These are phyloP conservation scores for Xerocomellus intermedius DNA, from an alignment of 768 basidiomycete species.

Conservation along the genomic window DNA sequence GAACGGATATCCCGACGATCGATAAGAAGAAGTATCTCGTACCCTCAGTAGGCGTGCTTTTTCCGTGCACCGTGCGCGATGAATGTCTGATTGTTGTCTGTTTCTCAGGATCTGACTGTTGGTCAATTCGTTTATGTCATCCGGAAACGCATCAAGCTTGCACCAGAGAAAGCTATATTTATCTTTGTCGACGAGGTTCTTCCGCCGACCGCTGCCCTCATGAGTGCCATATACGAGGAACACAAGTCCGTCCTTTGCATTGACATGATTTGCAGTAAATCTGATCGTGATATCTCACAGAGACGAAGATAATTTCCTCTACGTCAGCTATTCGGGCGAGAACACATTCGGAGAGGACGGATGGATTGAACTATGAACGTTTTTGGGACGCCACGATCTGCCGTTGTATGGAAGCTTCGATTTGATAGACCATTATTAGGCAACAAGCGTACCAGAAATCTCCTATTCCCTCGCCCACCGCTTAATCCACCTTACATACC, in stretches of 20 bases:
- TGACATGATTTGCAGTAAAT: constrained; percentile 1
- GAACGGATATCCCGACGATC: constrained; percentile 97
- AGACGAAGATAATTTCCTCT: constrained; percentile 99
- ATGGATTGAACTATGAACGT: constrained; percentile 34
- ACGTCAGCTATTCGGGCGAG: constrained; percentile 98
- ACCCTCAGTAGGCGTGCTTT: constrained; percentile 69
- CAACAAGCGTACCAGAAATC: constrained; percentile 25
- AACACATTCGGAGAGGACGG: constrained; percentile 76
- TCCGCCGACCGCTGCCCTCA: constrained; percentile 95
- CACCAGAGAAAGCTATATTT: constrained; percentile 99
- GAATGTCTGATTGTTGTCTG: constrained; percentile 24
- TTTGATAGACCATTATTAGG: constrained; percentile 28
- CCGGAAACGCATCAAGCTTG: constrained; percentile 99
- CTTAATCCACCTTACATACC: constrained; percentile 29
- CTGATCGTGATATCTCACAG: constrained; percentile 44
- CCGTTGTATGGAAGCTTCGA: constrained; percentile 19
- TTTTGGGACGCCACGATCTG: constrained; percentile 20
- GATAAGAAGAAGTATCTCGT: constrained; percentile 99
- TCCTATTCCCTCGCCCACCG: constrained; percentile 6
- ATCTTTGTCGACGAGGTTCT: constrained; percentile 99
- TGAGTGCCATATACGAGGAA: constrained; percentile 99
- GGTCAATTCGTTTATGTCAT: constrained; percentile 99
- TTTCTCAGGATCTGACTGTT: constrained; percentile 82
- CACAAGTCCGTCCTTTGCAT: constrained; percentile 75
- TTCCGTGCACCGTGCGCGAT: constrained; percentile 13